Base-by-base conservation (phyloP, 73 alveolate species). In the Paramecium bursaria region DNA sequence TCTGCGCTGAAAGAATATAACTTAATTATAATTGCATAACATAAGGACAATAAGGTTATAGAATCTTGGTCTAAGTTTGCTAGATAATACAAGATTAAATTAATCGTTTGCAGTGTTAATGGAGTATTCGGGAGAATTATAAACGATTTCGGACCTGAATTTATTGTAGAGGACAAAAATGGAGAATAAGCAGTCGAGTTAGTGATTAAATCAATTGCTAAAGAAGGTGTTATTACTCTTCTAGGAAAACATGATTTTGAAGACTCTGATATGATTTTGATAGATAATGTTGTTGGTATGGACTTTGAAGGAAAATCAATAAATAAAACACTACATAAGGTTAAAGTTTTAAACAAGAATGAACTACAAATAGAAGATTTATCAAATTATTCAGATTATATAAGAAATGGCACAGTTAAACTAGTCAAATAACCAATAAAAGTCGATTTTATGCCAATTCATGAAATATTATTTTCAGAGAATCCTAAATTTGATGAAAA, bases 131-230 rank as follows among this genome's bases (percentile, higher is more conserved):
- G 92, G 19, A 86, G 94, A 55, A 90, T 94, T 3, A 91, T 94
- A 29, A 92, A 86, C 67, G 98, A 96, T 85, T 96, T 96, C 57
- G 99, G 98, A 29, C 91, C 86, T 9, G 91, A 90, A 48, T 96
- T 96, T 74, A 86, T 85, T 49, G 97, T 96, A 6, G 87, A 90
- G 42, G 99, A 96, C 74, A 96, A 96, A 74, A 95, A 96, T 80
- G 99, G 98, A 14, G 98, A 94, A 86, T 96, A 96, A 14, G 82
- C 93, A 21, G 85, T 91, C 50, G 99, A 96, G 85, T 86, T 86
- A 13, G 75, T 94, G 88, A 90, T 96, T 73, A 86, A 91, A 74
- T 48, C 74, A 19, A 88, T 86, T 26, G 74, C 73, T 13, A 93
- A 92, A 75, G 93, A 90, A 23, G 90, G 92, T 14, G 94, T 95